Evolutionary conservation across 192 early-diverging fungal genomes (phyloP).

Genomic region (Phycomyces nitens): DNA sequence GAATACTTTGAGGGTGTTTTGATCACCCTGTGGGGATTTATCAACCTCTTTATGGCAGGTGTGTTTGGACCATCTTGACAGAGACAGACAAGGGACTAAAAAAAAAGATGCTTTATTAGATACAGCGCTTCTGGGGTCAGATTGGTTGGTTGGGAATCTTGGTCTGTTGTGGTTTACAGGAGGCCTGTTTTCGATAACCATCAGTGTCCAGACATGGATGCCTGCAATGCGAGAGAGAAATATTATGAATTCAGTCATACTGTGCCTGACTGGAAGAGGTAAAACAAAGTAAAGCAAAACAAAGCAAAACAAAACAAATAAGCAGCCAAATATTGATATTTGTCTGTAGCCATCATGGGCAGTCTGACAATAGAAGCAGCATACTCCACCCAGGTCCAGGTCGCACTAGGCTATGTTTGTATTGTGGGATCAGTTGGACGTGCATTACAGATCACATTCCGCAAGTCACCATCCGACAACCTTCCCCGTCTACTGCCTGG

Average conservation of each 20-base stretch:
- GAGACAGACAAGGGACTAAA: background rate
- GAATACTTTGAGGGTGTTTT: conserved; percentile 41
- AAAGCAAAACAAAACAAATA: background rate
- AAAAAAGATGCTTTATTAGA: conserved; percentile 4
- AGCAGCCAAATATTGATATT: background rate
- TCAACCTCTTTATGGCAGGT: conserved; percentile 32
- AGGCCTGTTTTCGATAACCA: conserved; percentile 36
- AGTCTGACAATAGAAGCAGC: conserved; percentile 3
- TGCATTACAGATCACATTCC: conserved; percentile 16
- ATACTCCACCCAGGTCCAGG: conserved; percentile 9
- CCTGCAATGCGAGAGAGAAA: conserved; percentile 34
- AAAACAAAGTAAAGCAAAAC: background rate
- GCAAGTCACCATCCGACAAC: conserved; percentile 19
- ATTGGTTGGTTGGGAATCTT: conserved; percentile 37
- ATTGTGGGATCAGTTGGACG: conserved; percentile 16
- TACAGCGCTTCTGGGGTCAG: conserved; percentile 11
- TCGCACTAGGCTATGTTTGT: conserved; percentile 12
- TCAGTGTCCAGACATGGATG: conserved; percentile 32
- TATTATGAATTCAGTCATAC: conserved; percentile 36
- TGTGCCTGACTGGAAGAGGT: conserved; percentile 40
- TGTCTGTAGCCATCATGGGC: conserved; percentile 1
- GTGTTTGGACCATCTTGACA: conserved; percentile 6
- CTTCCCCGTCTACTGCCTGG: conserved; percentile 14
- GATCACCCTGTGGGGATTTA: conserved; percentile 40
- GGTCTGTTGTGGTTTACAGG: conserved; percentile 45